These are phyloP conservation scores for Marchantia polymorpha DNA, from an alignment of 225 moss, liverwort and hornwort genomes.

Conservation along the genomic window DNA sequence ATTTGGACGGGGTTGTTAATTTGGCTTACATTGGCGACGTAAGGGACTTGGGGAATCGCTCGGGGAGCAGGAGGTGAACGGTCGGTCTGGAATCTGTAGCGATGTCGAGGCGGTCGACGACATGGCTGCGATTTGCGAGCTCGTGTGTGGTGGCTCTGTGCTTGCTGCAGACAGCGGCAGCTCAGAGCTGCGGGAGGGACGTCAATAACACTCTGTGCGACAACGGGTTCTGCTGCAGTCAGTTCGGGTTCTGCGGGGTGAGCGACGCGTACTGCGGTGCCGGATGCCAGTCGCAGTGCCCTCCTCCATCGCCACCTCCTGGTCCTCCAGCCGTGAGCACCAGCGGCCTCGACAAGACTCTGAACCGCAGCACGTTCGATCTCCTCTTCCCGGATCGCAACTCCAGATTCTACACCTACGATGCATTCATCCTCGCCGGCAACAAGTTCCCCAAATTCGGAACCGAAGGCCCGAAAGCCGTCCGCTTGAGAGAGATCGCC, in stretches of 20 bases:
- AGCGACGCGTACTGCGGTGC: slow-evolving; percentile 38
- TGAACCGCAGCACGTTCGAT: slow-evolving; percentile 52
- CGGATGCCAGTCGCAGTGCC: slow-evolving; percentile 54
- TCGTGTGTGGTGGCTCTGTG: slow-evolving; percentile 13
- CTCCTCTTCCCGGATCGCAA: slow-evolving; percentile 57
- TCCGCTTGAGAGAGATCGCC: slow-evolving; percentile 60
- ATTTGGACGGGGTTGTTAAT: no score
- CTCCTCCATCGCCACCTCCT: slow-evolving; percentile 42
- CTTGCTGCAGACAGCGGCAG: slow-evolving; percentile 3
- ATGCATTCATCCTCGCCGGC: slow-evolving; percentile 61
- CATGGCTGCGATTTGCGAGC: no score
- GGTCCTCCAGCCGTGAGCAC: slow-evolving; percentile 43
- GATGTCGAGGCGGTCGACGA: no score
- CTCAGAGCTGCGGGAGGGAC: slow-evolving; percentile 39
- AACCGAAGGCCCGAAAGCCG: slow-evolving; percentile 17
- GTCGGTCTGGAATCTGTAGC: no score
- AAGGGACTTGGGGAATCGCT: no score
- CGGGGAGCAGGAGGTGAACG: no score
- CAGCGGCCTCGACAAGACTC: slow-evolving; percentile 47
- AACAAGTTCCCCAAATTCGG: slow-evolving; percentile 55
- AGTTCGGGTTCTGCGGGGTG: slow-evolving; percentile 39
- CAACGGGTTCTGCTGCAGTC: slow-evolving; percentile 53
- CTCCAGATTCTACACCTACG: slow-evolving; percentile 69
- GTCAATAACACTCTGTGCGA: slow-evolving; percentile 30
- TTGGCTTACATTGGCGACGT: no score